Percentiles rank a stretch among this genome's conserved stretches.
phyloP scores from a whole-genome alignment of 176 grass and related monocot species.

The Cocos nucifera region DNA sequence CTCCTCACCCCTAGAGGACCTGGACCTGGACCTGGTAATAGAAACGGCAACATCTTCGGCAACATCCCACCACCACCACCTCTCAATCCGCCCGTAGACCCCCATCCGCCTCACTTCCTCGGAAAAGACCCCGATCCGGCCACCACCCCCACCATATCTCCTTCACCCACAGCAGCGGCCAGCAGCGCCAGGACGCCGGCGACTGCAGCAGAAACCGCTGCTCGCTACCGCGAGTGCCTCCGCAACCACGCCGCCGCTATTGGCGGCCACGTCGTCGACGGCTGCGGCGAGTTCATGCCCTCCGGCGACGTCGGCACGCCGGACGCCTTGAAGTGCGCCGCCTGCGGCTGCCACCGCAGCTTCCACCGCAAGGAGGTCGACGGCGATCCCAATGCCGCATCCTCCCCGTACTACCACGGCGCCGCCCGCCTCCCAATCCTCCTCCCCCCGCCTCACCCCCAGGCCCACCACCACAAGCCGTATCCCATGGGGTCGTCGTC shows the following conservation, averaged over 20 bases:
- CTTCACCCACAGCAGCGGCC: not conserved
- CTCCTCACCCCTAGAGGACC: not conserved
- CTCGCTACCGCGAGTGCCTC: constrained; percentile 52
- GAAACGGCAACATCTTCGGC: constrained; percentile 5
- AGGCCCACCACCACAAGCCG: not conserved
- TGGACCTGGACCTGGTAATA: not conserved
- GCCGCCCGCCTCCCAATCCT: not conserved
- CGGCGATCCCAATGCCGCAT: constrained; percentile 13
- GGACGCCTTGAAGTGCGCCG: constrained; percentile 19
- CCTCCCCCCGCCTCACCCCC: not conserved
- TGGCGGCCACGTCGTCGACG: constrained; percentile 57
- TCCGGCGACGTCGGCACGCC: not conserved
- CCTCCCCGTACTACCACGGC: not conserved
- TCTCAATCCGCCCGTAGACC: constrained; percentile 7
- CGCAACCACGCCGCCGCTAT: constrained; percentile 51
- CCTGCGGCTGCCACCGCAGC: constrained; percentile 20
- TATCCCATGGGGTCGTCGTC: not conserved
- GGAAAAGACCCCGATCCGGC: constrained; percentile 7
- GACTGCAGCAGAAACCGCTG: not conserved
- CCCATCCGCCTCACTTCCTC: not conserved
- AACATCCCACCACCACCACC: not conserved
- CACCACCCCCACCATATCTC: constrained; percentile 1
- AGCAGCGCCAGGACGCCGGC: not conserved
- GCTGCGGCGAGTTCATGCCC: constrained; percentile 80
- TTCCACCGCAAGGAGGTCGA: constrained; percentile 15